A percentile compares a stretch with the other conserved stretches of the same genome.
phyloP scores from a whole-genome alignment of 306 rosid genomes.

The Vachellia collinsii region DNA sequence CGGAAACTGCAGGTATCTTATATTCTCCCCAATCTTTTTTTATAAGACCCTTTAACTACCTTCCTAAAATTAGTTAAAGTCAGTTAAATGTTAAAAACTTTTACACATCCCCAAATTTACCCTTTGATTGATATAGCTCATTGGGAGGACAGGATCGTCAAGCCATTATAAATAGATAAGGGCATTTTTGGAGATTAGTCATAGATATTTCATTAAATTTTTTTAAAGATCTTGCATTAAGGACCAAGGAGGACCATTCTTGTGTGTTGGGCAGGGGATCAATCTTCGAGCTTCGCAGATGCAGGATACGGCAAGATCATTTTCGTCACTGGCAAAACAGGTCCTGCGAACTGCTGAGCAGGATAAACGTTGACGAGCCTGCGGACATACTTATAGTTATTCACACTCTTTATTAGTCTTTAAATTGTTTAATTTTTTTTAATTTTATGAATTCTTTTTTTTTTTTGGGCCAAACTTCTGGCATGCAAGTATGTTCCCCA shows the following conservation, averaged over 20 bases:
- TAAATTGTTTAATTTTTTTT: slow-evolving; percentile 24
- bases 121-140: not conserved
- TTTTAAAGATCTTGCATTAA: no score
- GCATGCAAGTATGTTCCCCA: slow-evolving; percentile 8
- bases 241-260: no score
- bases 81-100: not conserved
- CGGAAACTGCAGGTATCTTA: slow-evolving; percentile 61
- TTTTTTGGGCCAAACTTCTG: slow-evolving; percentile 15
- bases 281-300: slow-evolving; percentile 61
- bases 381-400: not conserved
- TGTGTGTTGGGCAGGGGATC: slow-evolving; percentile 57
- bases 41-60: not conserved
- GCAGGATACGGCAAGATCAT: slow-evolving; percentile 82
- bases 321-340: slow-evolving; percentile 81
- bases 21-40: not conserved
- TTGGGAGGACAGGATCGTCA: not conserved
- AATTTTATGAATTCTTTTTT: no score
- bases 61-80: not conserved
- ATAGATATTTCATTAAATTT: not conserved
- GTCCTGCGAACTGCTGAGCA: slow-evolving; percentile 68
- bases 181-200: not conserved
- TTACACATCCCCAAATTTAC: not conserved
- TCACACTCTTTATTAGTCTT: not conserved
- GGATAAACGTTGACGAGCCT: slow-evolving; percentile 45
- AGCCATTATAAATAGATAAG: not conserved